A percentile compares a stretch with the other conserved stretches of the same genome.
Conservation (phyloP, 73 alveolate genomes). For the Paramecium caudatum region DNA sequence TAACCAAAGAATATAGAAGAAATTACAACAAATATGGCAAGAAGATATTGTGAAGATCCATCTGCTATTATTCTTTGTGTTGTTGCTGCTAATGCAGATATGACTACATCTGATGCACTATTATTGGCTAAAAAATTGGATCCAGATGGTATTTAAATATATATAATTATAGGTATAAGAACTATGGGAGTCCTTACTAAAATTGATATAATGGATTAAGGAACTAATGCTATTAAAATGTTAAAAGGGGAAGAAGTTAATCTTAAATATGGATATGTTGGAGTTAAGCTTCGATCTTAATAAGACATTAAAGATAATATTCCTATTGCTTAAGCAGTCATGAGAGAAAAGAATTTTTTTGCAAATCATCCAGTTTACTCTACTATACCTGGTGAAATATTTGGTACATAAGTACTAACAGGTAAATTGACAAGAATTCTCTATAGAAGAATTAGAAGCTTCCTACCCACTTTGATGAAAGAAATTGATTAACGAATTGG, state of each 20-base stretch:
- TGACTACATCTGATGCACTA: conserved; percentile 86
- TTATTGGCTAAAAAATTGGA: conserved; percentile 83
- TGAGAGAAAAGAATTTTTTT: conserved; percentile 81
- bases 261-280: conserved; percentile 87
- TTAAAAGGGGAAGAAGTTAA: conserved; percentile 86
- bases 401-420: conserved; percentile 82
- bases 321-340: conserved; percentile 80
- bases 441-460: conserved; percentile 74
- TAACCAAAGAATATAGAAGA: conserved; percentile 91
- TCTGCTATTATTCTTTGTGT: conserved; percentile 91
- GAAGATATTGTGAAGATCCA: conserved; percentile 87
- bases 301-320: conserved; percentile 84
- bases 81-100: conserved; percentile 87
- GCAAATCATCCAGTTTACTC: conserved; percentile 85
- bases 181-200: conserved; percentile 89
- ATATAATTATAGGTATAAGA: too few relatives aligned
- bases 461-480: conserved; percentile 75
- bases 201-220: conserved; percentile 85
- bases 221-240: conserved; percentile 85
- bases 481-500: conserved; percentile 82
- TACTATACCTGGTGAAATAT: conserved; percentile 78
- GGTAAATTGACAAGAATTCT: conserved; percentile 79
- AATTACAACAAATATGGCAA: conserved; percentile 95
- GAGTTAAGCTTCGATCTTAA: conserved; percentile 86
- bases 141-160: conserved; percentile 80